Evolutionary conservation across 1,284 basidiomycete genomes (phyloP), one percentile per base, ranked within the genome.

Genomic region (Cystobasidium pallidum): DNA sequence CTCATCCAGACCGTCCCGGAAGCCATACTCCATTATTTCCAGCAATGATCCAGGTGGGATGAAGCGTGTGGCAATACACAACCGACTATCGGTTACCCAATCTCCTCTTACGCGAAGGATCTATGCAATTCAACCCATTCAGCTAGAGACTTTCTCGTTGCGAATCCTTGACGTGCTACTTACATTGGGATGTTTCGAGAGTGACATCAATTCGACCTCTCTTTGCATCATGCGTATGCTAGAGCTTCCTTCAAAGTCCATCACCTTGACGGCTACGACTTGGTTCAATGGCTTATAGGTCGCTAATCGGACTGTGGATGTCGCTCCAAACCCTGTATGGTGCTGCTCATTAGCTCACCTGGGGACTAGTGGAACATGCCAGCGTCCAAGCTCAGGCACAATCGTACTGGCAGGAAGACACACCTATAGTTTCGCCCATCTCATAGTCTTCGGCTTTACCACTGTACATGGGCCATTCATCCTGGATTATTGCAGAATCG

Each of bases 111-210:
- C 92, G 71, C 91, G 88, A 21, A 94, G 84, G 10, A 68, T 68
- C 66, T 68, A 10, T 13, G 30, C 10, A 24, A 32, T n/a, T n/a
- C n/a, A n/a, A n/a, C n/a, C n/a, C n/a, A n/a, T n/a, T n/a, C n/a
- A n/a, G n/a, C n/a, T n/a, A n/a, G n/a, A n/a, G n/a, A n/a, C n/a
- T n/a, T n/a, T n/a, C n/a, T n/a, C n/a, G n/a, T n/a, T n/a, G n/a
- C n/a, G n/a, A n/a, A n/a, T n/a, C n/a, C n/a, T 28, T 15, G 8
- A 15, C 52, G 10, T 19, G 47, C 62, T 63, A 19, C 55, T 6
- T 6, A 94, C 91, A 77, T 94, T 93, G 30, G 92, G 91, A 76
- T 94, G 92, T 79, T 94, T 94, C n/a, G 88, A 91, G 1, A 94
- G 84, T 2, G 91, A 92, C 92, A 94, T 94, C 57, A 94, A 85